Evolutionary conservation across 192 early-diverging fungal genomes (phyloP).

Genomic region (Allomyces arbusculus): DNA sequence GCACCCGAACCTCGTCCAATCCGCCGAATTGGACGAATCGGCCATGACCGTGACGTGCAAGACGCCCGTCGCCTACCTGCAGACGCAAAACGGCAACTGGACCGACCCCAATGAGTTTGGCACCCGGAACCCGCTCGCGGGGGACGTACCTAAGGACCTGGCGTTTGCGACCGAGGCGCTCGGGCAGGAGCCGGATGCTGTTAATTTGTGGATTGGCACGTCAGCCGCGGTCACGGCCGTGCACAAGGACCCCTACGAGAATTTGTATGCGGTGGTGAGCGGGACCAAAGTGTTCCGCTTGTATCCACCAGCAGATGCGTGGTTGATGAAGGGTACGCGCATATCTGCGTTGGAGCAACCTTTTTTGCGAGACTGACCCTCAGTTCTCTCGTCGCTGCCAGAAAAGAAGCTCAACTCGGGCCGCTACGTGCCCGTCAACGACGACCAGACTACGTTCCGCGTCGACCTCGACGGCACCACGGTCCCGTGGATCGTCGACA

Average conservation of each 20-base stretch:
- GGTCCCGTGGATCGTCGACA: conserved; percentile 1
- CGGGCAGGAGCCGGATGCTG: conserved; percentile 18
- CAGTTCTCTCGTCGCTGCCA: no score
- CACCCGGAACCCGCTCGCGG: background rate
- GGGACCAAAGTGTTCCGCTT: conserved; percentile 24
- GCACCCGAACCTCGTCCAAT: background rate
- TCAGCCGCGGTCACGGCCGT: conserved; percentile 12
- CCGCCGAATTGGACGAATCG: background rate
- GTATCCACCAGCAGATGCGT: conserved; percentile 8
- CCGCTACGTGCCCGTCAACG: no score
- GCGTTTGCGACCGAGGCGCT: conserved; percentile 15
- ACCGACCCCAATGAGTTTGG: conserved; percentile 7
- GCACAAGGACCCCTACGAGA: conserved; percentile 37
- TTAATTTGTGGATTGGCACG: conserved; percentile 30
- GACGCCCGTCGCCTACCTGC: conserved; percentile 12
- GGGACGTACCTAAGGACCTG: conserved; percentile 16
- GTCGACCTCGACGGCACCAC: background rate
- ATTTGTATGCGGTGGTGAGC: conserved; percentile 23
- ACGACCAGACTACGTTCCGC: background rate
- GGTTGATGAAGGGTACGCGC: conserved; percentile 1
- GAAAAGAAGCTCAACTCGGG: no score
- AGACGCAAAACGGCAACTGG: conserved; percentile 24
- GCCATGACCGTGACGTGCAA: background rate
- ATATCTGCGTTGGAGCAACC: no score
- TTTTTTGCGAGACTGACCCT: no score